Conservation (phyloP, 2,329 filamentous ascomycete genomes). For the Neofusicoccum kwambonambiense region DNA sequence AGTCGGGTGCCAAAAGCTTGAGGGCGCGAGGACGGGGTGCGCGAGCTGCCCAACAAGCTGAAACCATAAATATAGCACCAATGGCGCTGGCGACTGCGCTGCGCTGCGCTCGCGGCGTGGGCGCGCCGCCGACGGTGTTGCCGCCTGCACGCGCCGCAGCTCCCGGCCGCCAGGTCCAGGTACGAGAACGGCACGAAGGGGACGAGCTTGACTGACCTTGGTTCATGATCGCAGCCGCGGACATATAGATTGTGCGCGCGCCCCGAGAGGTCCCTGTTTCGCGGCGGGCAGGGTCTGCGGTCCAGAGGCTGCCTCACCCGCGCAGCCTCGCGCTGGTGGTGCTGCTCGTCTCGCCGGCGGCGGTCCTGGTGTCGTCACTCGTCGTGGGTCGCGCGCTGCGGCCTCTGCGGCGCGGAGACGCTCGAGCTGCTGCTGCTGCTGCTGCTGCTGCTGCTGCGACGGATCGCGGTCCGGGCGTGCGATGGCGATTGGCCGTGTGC, state of each 20-base stretch:
- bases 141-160: not conserved
- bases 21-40: constrained; percentile 1
- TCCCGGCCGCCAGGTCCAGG: constrained; percentile 3
- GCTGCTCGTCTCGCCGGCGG: not conserved
- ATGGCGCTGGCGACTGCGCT: not conserved
- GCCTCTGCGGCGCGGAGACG: too few species aligned
- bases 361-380: not conserved
- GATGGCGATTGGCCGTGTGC: too few species aligned
- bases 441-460: too few species aligned
- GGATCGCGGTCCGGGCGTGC: not conserved
- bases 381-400: not conserved
- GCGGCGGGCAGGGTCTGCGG: constrained; percentile 59
- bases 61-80: constrained; percentile 17
- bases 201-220: constrained; percentile 15
- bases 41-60: constrained; percentile 5
- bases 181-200: constrained; percentile 10
- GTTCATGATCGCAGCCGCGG: constrained; percentile 14
- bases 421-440: not conserved
- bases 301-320: too few species aligned
- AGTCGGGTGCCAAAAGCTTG: constrained; percentile 29
- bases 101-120: not conserved
- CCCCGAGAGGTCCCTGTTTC: constrained; percentile 65
- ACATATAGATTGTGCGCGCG: constrained; percentile 14
- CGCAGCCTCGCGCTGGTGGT: not conserved
- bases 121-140: not conserved